Evolutionary conservation across 192 early-diverging fungal species (phyloP), one percentile per base, ranked within the genome.

Genomic region (Chytriomyces confervae): DNA sequence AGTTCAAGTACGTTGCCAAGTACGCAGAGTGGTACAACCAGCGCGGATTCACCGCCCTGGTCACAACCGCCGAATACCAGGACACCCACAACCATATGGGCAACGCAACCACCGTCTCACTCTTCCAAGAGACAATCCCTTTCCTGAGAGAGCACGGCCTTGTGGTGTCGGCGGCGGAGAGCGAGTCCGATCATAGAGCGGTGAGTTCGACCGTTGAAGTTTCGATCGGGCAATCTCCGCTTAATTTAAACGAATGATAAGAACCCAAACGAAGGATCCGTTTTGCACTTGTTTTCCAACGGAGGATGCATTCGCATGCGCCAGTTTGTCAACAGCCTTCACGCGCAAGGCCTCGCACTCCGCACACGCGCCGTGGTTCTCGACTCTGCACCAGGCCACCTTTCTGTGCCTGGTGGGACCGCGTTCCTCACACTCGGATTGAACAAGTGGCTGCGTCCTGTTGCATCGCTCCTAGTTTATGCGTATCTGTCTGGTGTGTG

Each of bases 1-100:
- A 75, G 61, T 63, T 75, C 61, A 50, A 60, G 23, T 63, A 75
- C 46, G 57, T 75, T 8, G 61, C 43, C 16, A 75, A 75, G 44
- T 75, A 75, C 36, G 72, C 72, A 8, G 11, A 75, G 46, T 47
- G 23, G 8, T 75, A 75, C 61, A 20, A n/a, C 16, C 53, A 20
- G 53, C 53, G 53, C 20, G 20, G 53, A 13, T 57, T 57, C 53
- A 57, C 53, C 13, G 53, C 20, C 53, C 5, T 57, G 13, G 53
- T 20, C 53, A 57, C 53, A 57, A 20, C 13, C 13, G 20, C 53
- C 1, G 20, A 20, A 13, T 57, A 57, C 53, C 16, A 57, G 16
- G 53, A 57, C 53, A 57, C 53, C 3, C 53, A 57, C 53, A 57
- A 20, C 13, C 3, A 57, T 5, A 57, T 36, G 36, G 4, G 36